Conservation (phyloP, 306 rosid genomes). For the Oemleria cerasiformis region DNA sequence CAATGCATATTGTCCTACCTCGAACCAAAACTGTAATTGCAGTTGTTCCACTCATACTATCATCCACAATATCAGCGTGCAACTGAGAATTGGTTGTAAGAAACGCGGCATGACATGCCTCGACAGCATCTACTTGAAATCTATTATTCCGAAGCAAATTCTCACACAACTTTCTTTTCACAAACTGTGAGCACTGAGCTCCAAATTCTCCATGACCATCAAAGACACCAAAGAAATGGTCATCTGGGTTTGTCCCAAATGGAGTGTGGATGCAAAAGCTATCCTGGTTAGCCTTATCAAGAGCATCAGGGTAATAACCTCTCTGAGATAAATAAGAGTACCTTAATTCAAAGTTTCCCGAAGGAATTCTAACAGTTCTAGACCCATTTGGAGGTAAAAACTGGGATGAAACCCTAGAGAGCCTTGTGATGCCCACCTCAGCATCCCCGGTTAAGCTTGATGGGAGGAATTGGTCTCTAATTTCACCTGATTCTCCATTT, state of each 20-base stretch:
- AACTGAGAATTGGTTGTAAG: slow-evolving; percentile 71
- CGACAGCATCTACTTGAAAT: slow-evolving; percentile 64
- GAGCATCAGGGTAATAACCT: slow-evolving; percentile 95
- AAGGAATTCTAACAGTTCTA: slow-evolving; percentile 54
- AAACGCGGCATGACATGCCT: slow-evolving; percentile 76
- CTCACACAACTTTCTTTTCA: slow-evolving; percentile 76
- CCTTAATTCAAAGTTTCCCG: slow-evolving; percentile 52
- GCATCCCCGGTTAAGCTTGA: slow-evolving; percentile 50
- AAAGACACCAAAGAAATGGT: slow-evolving; percentile 87
- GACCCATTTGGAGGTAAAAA: slow-evolving; percentile 92
- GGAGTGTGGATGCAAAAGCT: slow-evolving; percentile 95
- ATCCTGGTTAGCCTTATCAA: slow-evolving; percentile 95
- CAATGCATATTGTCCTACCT: slow-evolving; percentile 71
- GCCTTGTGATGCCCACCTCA: slow-evolving; percentile 72
- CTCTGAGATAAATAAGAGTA: slow-evolving; percentile 84
- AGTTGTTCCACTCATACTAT: slow-evolving; percentile 95
- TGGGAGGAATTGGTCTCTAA: slow-evolving; percentile 50
- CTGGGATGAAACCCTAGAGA: slow-evolving; percentile 91
- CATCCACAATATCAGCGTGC: slow-evolving; percentile 71
- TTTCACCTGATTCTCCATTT: slow-evolving; percentile 38
- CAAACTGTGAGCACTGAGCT: slow-evolving; percentile 87
- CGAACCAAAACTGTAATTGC: slow-evolving; percentile 81
- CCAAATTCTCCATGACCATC: slow-evolving; percentile 97
- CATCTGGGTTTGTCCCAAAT: slow-evolving; percentile 68
- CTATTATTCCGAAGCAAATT: slow-evolving; percentile 64